Conservation (phyloP, 495 filamentous ascomycete genomes). For the Amniculicola lignicola region DNA sequence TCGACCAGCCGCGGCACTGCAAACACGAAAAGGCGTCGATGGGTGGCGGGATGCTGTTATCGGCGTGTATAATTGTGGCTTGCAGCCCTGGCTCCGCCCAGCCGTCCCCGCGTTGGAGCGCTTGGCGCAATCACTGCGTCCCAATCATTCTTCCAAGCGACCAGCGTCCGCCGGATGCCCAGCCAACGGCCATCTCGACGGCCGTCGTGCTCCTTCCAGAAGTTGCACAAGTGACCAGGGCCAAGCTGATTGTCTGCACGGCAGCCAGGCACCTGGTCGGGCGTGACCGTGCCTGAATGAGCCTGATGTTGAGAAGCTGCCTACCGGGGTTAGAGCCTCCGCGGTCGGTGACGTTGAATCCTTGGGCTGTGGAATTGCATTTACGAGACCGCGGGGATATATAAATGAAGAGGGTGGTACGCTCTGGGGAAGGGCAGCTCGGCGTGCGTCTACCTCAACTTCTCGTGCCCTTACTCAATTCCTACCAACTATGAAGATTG, state of each 20-base stretch:
- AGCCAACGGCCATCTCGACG: background rate
- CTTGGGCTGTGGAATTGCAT: no score
- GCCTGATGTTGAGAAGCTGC: background rate
- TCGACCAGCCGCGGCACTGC: background rate
- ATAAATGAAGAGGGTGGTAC: no score
- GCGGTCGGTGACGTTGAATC: no score
- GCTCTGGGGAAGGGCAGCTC: no score
- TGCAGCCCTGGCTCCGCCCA: constrained; percentile 3
- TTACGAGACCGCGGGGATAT: no score
- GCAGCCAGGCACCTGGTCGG: background rate
- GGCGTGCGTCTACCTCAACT: no score
- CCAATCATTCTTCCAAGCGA: constrained; percentile 5
- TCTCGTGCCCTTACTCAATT: no score
- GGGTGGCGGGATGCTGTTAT: constrained; percentile 1
- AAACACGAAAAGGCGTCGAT: background rate
- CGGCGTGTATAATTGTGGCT: constrained; percentile 15
- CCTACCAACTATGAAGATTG: constrained; percentile 23
- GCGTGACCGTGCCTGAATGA: constrained; percentile 6
- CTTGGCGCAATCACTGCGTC: constrained; percentile 21
- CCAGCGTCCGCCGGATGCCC: background rate
- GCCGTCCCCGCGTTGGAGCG: background rate
- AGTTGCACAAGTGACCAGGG: background rate
- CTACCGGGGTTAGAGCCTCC: constrained; percentile 14
- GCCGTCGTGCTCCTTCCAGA: constrained; percentile 12
- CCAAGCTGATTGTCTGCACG: constrained; percentile 6